A percentile compares a stretch with the other conserved stretches of the same genome.
phyloP scores from a whole-genome alignment of 305 asterid genomes.

The Rubia balearica region DNA sequence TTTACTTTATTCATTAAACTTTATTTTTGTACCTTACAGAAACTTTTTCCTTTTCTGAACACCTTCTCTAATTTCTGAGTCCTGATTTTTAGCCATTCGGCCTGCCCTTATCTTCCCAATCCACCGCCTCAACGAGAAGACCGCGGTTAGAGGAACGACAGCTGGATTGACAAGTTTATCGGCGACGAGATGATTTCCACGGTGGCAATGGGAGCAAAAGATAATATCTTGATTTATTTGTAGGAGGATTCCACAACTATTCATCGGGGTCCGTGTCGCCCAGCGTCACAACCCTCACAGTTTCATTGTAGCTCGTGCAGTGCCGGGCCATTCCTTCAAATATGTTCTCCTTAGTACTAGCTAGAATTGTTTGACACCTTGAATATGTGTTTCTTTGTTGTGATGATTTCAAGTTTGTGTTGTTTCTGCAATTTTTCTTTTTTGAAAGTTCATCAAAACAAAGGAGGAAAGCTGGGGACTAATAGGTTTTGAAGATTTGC shows the following conservation, averaged over 20 bases:
- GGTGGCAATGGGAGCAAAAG: too few relatives aligned
- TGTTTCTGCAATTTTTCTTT: slow-evolving; percentile 23
- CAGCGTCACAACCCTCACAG: slow-evolving; percentile 82
- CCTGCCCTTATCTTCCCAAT: slow-evolving; percentile 61
- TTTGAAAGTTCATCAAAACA: slow-evolving; percentile 20
- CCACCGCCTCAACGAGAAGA: slow-evolving; percentile 70
- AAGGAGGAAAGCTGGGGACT: slow-evolving; percentile 24
- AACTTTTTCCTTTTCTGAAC: too few relatives aligned
- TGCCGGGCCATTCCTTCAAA: slow-evolving; percentile 74
- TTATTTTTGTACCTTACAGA: too few relatives aligned
- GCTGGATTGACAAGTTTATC: slow-evolving; percentile 76
- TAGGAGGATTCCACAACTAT: slow-evolving; percentile 85
- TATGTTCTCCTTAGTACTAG: slow-evolving; percentile 85
- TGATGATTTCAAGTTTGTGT: slow-evolving; percentile 16
- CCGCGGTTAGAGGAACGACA: slow-evolving; percentile 64
- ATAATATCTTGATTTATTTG: slow-evolving; percentile 19
- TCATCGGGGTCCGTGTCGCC: slow-evolving; percentile 68
- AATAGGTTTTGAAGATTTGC: slow-evolving; percentile 22
- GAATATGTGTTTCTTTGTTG: slow-evolving; percentile 32
- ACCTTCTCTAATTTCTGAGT: too few relatives aligned
- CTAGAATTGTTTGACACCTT: slow-evolving; percentile 84
- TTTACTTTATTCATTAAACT: too few relatives aligned
- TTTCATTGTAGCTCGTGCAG: slow-evolving; percentile 65
- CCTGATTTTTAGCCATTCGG: too few relatives aligned
- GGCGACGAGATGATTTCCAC: too few relatives aligned